phyloP scores from a whole-genome alignment of 2,329 filamentous ascomycete genomes.

The Clarireedia homoeocarpa region DNA sequence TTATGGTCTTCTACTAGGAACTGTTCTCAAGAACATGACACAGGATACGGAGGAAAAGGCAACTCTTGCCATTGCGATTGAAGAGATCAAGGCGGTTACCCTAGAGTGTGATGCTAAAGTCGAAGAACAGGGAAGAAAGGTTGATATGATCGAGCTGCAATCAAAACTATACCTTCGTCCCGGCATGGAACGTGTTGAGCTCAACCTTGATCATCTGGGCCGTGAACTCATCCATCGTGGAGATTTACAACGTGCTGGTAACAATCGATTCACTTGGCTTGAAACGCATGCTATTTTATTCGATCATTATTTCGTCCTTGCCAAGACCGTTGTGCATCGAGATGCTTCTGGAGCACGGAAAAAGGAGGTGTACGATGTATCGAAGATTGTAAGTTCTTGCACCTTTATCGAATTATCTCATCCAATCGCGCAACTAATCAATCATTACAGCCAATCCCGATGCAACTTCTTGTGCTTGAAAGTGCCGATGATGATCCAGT shows the following conservation, averaged over 20 bases:
- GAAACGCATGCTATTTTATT: conserved; percentile 92
- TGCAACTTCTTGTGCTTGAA: conserved; percentile 90
- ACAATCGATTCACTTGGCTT: conserved; percentile 84
- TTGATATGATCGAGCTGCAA: conserved; percentile 77
- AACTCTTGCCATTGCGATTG: conserved; percentile 75
- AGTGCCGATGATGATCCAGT: conserved; percentile 89
- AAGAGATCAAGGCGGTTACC: conserved; percentile 85
- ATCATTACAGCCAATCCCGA: conserved; percentile 76
- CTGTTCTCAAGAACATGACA: conserved; percentile 75
- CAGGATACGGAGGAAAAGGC: conserved; percentile 83
- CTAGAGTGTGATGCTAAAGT: conserved; percentile 88
- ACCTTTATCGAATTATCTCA: too few relatives aligned
- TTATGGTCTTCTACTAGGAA: conserved; percentile 75
- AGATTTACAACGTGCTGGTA: conserved; percentile 81
- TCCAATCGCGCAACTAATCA: too few relatives aligned
- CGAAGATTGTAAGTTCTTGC: conserved; percentile 61
- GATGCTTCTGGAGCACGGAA: conserved; percentile 66
- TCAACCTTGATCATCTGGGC: conserved; percentile 91
- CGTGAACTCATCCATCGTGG: conserved; percentile 83
- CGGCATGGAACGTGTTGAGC: conserved; percentile 76
- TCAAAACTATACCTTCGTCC: conserved; percentile 77
- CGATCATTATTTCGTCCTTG: conserved; percentile 91
- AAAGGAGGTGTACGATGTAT: conserved; percentile 83
- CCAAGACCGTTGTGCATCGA: conserved; percentile 64
- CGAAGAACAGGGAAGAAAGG: conserved; percentile 85